Percentiles rank a stretch among this genome's conserved stretches.
phyloP scores from a whole-genome alignment of 257 asterid species.

The Cynanchum wilfordii region DNA sequence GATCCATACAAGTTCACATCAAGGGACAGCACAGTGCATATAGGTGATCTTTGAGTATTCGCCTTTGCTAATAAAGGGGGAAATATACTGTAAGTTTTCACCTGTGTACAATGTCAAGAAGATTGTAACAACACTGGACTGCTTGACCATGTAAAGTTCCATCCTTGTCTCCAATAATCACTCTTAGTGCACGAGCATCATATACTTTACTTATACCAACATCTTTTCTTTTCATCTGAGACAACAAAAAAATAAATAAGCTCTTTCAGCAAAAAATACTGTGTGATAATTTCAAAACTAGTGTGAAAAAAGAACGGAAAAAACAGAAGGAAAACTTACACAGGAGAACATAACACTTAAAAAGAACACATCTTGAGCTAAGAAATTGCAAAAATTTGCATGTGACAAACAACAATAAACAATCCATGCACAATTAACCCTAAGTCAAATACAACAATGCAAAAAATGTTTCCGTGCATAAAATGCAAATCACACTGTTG shows the following conservation, averaged over 20 bases:
- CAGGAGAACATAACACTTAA: conserved; percentile 20
- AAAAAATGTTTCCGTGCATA: background rate
- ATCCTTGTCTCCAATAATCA: conserved; percentile 85
- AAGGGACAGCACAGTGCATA: background rate
- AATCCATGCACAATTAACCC: background rate
- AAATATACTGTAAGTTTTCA: conserved; percentile 19
- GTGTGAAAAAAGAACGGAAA: background rate
- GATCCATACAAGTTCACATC: background rate
- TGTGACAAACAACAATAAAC: background rate
- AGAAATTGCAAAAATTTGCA: background rate
- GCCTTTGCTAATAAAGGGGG: conserved; percentile 13
- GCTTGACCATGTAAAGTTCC: conserved; percentile 94
- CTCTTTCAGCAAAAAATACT: background rate
- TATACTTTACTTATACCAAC: conserved; percentile 68
- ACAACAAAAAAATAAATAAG: conserved; percentile 23
- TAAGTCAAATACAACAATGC: background rate
- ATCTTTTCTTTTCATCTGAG: conserved; percentile 90
- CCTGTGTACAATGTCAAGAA: conserved; percentile 89
- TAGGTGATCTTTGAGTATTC: conserved; percentile 15
- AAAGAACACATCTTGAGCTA: conserved; percentile 3
- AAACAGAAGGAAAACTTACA: background rate
- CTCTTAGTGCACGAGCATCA: conserved; percentile 96
- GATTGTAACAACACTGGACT: conserved; percentile 88
- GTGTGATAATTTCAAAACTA: background rate
- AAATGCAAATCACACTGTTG: background rate